Base-by-base conservation (phyloP, 495 filamentous ascomycete genomes). In the Hypomontagnella submonticulosa region DNA sequence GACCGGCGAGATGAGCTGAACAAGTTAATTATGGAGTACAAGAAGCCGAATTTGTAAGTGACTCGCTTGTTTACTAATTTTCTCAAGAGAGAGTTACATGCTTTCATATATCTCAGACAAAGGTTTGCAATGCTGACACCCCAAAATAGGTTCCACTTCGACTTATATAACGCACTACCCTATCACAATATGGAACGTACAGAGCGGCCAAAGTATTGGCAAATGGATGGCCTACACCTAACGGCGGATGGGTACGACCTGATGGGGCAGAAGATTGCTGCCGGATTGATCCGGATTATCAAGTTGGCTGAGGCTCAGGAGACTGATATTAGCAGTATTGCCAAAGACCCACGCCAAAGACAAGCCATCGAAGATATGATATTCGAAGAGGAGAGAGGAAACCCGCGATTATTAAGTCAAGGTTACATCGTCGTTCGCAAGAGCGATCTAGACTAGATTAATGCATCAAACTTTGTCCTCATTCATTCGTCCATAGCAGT, bases 151-250 rank as follows among this genome's bases (percentile, higher is more conserved):
- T 79, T 83, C 67, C 72, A 78, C 6, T 84, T 83, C 69, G 86
- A 90, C 66, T 71, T 90, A 15, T 68, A 78, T 52, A 67, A 62
- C 0, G 74, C 73, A n/a, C 67, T 89, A 0, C 83, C 84, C 0
- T 88, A 83, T 66, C 81, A 80, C 52, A 51, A 57, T n/a, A 76
- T 88, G 71, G 54, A 71, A 2, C 63, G 75, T 7, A 51, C 73
- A 4, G 80, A 83, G 57, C 68, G 78, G 13, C 50, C 77, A 3
- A 72, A 71, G 37, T 81, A 85, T 51, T 88, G 85, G 82, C 82
- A 87, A 64, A 55, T 46, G 58, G 88, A 90, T 76, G 82, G 80
- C 12, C 55, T 89, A 19, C 88, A 90, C 73, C 77, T 89, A 42
- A 87, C 81, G 5, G 70, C 79, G 2, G 75, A 71, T 18, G 88